Percentiles rank a stretch among this genome's conserved stretches.
Evolutionary conservation across 345 rosid species (phyloP).

Genomic region (Cardamine chenopodiifolia): DNA sequence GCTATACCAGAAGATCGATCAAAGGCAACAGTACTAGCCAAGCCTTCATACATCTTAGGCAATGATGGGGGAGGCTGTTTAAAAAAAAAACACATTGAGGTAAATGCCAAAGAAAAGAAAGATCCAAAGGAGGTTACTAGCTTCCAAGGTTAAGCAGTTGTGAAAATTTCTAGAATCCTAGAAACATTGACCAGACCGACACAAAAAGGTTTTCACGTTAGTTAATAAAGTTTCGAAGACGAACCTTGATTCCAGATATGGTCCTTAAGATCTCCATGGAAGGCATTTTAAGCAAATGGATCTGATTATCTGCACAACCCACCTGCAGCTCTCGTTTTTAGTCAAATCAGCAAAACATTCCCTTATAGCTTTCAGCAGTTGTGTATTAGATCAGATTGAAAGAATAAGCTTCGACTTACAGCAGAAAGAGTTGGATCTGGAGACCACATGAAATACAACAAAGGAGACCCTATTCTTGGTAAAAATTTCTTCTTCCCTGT

Average conservation of each 20-base stretch:
- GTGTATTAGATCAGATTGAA: constrained; percentile 11
- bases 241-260: constrained; percentile 91
- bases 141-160: neutral
- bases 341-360: constrained; percentile 20
- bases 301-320: constrained; percentile 96
- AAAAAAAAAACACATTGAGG: constrained; percentile 10
- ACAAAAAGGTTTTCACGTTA: neutral
- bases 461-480: constrained; percentile 94
- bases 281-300: constrained; percentile 87
- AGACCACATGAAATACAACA: constrained; percentile 67
- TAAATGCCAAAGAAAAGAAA: constrained; percentile 21
- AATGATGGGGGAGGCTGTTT: constrained; percentile 75
- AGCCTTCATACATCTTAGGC: constrained; percentile 55
- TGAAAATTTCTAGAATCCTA: neutral
- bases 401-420: constrained; percentile 52
- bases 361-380: neutral
- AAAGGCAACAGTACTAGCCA: constrained; percentile 63
- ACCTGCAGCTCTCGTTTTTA: constrained; percentile 57
- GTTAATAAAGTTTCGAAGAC: constrained; percentile 24
- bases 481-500: constrained; percentile 93
- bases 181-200: constrained; percentile 7
- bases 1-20: constrained; percentile 67
- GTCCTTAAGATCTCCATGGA: constrained; percentile 82
- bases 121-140: neutral
- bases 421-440: constrained; percentile 86